Base-by-base conservation (phyloP, 768 basidiomycete species). In the Tylopilus plumbeoviolaceoides region DNA sequence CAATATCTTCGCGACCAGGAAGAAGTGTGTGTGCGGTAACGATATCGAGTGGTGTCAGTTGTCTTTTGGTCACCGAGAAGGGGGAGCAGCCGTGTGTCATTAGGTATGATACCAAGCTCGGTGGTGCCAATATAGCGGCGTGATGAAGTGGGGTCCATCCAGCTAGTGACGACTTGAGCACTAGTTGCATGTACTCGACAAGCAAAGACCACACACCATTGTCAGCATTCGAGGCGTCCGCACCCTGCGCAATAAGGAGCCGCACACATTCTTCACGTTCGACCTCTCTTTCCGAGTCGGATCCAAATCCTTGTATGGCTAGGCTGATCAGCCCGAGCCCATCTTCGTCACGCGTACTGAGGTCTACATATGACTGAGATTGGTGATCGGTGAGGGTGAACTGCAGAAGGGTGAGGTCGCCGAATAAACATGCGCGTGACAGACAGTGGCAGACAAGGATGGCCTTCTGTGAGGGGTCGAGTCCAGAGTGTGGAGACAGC, bases 61-160 rank as follows among this genome's bases (percentile, higher is more conserved):
- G 87, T 36, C 87, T 83, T 60, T 77, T 79, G 23, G 95, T 95
- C 42, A 81, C 66, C 6, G 84, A 79, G 56, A 90, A 84, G 0
- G 90, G 84, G 23, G 91, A 93, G 56, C 91, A 91, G 43, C 92
- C 91, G 60, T 92, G 89, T 11, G 91, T 95, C 72, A 98, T 85
- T 21, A 99, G 77, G 75, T 92, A 87, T 0, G 94, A 92, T 20
- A 98, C 81, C 20, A 98, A 75, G 3, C 94, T 94, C 3, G 95
- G 90, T 30, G 95, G 93, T 12, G 91, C 84, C 35, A 91, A 74
- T 47, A 98, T 72, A 8, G 89, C 89, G 8, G 95, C 92, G 72
- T 95, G 87, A 63, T 98, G 95, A 12, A 99, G 76, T 4, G 95
- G 85, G 10, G 91, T 93, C 97, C 97, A 98, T 31, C 95, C 95